Base-by-base conservation (phyloP, 768 basidiomycete genomes). In the Suillus subluteus region DNA sequence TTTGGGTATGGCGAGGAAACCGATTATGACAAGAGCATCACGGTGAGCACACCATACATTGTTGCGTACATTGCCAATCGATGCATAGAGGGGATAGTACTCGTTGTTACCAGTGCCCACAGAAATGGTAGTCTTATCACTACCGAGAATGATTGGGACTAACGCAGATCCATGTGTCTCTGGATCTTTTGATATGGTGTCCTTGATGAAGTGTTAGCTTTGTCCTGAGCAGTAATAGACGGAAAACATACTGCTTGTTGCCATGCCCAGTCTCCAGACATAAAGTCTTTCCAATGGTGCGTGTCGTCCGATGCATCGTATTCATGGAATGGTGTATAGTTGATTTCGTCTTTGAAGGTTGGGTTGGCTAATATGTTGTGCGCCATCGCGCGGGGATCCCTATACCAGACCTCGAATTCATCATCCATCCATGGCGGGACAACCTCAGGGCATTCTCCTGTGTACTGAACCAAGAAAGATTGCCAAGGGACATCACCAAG, bases 1-100 rank as follows among this genome's bases (percentile, higher is more conserved):
- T 48, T 48, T n/a, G 46, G 75, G 73, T 40, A 78, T 76, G 9
- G 73, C 61, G 30, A 76, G 67, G 65, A 81, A 80, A 0, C 70
- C 76, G 21, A 79, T 65, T 11, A 77, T 65, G 0, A 66, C 62
- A 9, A 69, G 55, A 13, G 54, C 65, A 64, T 69, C 62, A 6
- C 21, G 62, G 41, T 69, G 68, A 2, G 67, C 63, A 7, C n/a
- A 23, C 2, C 41, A 38, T 7, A 69, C 58, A 21, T 40, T 64
- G 55, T 69, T 69, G 21, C 12, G 26, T 15, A 69, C 50, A 65
- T 67, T 69, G 13, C 68, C 58, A 38, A 68, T 68, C 11, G 67
- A 65, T 4, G 67, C 18, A 55, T 69, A 69, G 8, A 69, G 48
- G 2, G 59, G 68, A n/a, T 67, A 67, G 23, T 61, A 67, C 21